Base-by-base conservation (phyloP, 495 filamentous ascomycete species). In the Aspergillus ellipticus region DNA sequence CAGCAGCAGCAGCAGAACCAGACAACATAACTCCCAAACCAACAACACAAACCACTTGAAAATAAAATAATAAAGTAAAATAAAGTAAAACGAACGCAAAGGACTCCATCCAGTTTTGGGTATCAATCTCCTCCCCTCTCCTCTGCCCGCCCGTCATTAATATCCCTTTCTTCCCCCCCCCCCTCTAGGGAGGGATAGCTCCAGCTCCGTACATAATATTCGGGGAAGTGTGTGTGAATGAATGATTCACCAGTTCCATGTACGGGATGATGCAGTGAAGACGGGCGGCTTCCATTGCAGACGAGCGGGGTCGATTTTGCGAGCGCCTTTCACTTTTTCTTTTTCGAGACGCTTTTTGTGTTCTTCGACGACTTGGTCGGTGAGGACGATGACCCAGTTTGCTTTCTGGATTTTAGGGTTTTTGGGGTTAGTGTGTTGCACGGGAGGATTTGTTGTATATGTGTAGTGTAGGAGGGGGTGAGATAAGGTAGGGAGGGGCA, bases 241-340 rank as follows among this genome's bases (percentile, higher is more conserved):
- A 5, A 1, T 28, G 9, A 5, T 35, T 69, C 51, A 98, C 94
- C 94, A 98, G 61, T 92, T 96, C 94, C 94, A 98, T 22, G 93
- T 97, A 60, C 94, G 78, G 50, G 81, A 86, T 20, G 86, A 86
- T 4, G 93, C 92, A 33, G 88, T 91, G 66, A 97, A 96, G 6
- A 96, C 89, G 1, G 94, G 94, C 4, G 94, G 95, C 71, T 95
- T 97, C 94, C 94, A 98, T 67, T 88, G 85, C 42, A 98, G 81
- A 59, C 82, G 79, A 4, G 86, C 82, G 2, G 90, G 81, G 46
- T 94, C 87, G 53, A 97, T 91, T 52, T 76, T 76, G 49, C 89
- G 89, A 63, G 90, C 89, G 20, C 81, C 74, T 75, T 87, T 91
- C 54, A 82, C 66, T 65, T 84, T 89, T 66, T 96, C 91, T 64